These are phyloP conservation scores for Penicillium longicatenatum DNA, from an alignment of 495 filamentous ascomycete species.

Conservation along the genomic window DNA sequence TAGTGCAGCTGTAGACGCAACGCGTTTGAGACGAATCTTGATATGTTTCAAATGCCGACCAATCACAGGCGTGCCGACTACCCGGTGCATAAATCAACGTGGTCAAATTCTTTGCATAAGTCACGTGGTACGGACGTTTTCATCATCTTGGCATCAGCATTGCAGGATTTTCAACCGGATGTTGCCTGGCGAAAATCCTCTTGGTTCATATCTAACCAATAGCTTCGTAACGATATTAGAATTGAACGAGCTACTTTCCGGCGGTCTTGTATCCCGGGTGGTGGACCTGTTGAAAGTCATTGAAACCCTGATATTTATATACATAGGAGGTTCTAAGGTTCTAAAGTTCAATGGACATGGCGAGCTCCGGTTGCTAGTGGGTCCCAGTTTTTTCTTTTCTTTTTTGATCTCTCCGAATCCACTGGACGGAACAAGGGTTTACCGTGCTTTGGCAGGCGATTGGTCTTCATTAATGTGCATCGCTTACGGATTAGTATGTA, in stretches of 20 bases:
- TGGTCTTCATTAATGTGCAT: constrained; percentile 14
- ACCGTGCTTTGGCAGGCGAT: neutral
- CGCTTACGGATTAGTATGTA: neutral
- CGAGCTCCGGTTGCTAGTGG: neutral
- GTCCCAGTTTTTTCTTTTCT: neutral
- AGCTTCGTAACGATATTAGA: neutral
- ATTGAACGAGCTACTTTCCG: neutral
- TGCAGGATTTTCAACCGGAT: neutral
- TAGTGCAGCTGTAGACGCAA: neutral
- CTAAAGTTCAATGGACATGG: neutral
- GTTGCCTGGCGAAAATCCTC: no score
- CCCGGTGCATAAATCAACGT: constrained; percentile 13
- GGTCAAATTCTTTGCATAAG: constrained; percentile 5
- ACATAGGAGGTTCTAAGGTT: neutral
- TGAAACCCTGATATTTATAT: neutral
- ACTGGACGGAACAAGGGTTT: neutral
- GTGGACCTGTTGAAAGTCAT: neutral
- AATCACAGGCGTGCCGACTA: constrained; percentile 16
- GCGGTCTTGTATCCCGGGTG: neutral
- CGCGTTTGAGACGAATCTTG: no score
- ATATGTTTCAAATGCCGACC: neutral
- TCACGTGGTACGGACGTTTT: constrained; percentile 9
- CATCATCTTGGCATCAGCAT: constrained; percentile 6
- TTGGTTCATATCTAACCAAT: neutral
- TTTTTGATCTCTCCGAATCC: neutral